A percentile compares a stretch with the other conserved stretches of the same genome.
These are phyloP conservation scores for Penicillium oxalicum DNA, from an alignment of 2,329 filamentous ascomycete genomes.

Conservation along the genomic window DNA sequence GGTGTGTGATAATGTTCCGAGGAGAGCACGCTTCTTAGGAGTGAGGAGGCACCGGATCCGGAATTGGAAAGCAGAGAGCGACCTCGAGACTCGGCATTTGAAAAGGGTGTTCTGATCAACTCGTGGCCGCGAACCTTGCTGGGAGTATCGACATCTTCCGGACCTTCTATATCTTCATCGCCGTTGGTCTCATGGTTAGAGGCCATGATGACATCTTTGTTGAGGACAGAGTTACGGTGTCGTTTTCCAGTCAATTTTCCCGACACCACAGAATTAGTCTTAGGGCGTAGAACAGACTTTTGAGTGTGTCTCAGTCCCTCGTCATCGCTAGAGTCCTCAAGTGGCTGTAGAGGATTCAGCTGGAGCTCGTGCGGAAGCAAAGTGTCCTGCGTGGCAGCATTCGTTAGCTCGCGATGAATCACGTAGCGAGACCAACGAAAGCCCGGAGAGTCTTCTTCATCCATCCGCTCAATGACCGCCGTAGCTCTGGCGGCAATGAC, in stretches of 20 bases:
- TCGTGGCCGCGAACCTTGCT: slow-evolving; percentile 21
- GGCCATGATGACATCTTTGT: slow-evolving; percentile 19
- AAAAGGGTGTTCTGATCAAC: slow-evolving; percentile 19
- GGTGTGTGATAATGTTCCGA: slow-evolving; percentile 8
- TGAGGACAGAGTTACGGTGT: slow-evolving; percentile 27
- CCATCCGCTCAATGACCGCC: slow-evolving; percentile 31
- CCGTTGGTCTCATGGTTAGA: no score
- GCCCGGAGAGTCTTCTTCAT: slow-evolving; percentile 30
- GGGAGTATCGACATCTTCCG: slow-evolving; percentile 18
- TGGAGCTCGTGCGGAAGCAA: slow-evolving; percentile 21
- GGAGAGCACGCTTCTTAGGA: slow-evolving; percentile 18
- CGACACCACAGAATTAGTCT: slow-evolving; percentile 33
- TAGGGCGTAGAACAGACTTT: slow-evolving; percentile 43
- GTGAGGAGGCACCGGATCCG: slow-evolving; percentile 11
- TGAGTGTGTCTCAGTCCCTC: slow-evolving; percentile 30
- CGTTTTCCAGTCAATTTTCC: slow-evolving; percentile 39
- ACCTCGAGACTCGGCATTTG: slow-evolving; percentile 12
- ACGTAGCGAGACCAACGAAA: slow-evolving; percentile 39
- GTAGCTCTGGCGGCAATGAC: slow-evolving; percentile 32
- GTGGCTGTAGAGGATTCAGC: slow-evolving; percentile 32
- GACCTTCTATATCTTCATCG: slow-evolving; percentile 14
- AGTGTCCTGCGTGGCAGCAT: slow-evolving; percentile 27
- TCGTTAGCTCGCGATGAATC: slow-evolving; percentile 36
- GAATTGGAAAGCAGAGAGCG: slow-evolving; percentile 10
- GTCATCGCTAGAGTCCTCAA: slow-evolving; percentile 30